These are phyloP conservation scores for Chalciporus pseudorubinellus DNA, from an alignment of 768 basidiomycete genomes.

Conservation along the genomic window DNA sequence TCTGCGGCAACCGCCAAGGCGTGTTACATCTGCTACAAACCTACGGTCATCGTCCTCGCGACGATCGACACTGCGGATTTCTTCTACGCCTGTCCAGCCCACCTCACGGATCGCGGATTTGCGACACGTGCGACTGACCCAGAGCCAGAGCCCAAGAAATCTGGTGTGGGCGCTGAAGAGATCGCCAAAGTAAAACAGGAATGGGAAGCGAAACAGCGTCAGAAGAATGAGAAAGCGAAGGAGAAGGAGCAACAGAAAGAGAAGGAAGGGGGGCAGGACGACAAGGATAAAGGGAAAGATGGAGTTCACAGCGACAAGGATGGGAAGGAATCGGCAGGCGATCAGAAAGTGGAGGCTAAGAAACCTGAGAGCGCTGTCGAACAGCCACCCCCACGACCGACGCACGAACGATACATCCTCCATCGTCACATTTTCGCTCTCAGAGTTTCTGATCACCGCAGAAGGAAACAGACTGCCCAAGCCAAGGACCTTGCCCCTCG, in stretches of 20 bases:
- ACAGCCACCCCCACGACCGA: conserved; percentile 38
- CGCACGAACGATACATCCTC: conserved; percentile 75
- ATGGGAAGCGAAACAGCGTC: conserved; percentile 73
- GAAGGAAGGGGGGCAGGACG: conserved; percentile 32
- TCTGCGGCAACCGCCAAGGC: conserved; percentile 73
- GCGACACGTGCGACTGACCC: conserved; percentile 49
- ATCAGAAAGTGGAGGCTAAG: conserved; percentile 31
- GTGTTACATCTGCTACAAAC: conserved; percentile 77
- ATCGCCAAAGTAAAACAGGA: conserved; percentile 75
- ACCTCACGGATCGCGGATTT: conserved; percentile 80
- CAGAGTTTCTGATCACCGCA: conserved; percentile 73
- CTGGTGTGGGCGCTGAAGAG: conserved; percentile 56
- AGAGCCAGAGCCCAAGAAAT: conserved; percentile 37
- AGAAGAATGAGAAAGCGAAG: conserved; percentile 54
- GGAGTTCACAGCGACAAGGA: conserved; percentile 28
- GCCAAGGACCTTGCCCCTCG: conserved; percentile 69
- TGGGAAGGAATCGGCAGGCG: conserved; percentile 33
- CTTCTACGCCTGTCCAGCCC: conserved; percentile 78
- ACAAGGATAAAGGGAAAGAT: conserved; percentile 35
- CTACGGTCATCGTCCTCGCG: conserved; percentile 80
- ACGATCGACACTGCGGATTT: conserved; percentile 84
- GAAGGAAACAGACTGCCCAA: conserved; percentile 61
- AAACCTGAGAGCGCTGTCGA: conserved; percentile 21
- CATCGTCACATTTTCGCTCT: conserved; percentile 83
- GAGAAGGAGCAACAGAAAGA: conserved; percentile 46